Base-by-base conservation (phyloP, 176 grass and related monocot species). In the Oryza glumipatula region DNA sequence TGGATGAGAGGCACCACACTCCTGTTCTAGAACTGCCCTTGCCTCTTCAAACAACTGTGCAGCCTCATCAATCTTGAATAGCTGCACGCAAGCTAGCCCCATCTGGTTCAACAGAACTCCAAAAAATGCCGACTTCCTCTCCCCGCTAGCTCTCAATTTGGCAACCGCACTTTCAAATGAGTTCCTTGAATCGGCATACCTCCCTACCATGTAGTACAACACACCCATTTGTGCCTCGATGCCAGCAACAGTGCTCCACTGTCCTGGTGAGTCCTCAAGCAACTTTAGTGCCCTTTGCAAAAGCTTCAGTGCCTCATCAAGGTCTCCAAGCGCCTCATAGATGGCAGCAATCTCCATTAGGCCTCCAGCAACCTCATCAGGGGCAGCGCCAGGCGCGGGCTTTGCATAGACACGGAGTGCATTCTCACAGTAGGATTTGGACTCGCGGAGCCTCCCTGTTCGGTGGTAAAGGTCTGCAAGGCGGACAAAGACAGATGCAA, bases 51-150 rank as follows among this genome's bases (percentile, higher is more conserved):
- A 99, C 72, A 99, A 78, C 79, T 96, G 90, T 1, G 97, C 97
- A 26, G 97, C 97, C 35, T 99, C 97, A 39, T 99, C 91, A 63
- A 99, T 96, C 86, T 99, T 99, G 91, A 99, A 99, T 24, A 99
- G 88, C 33, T 99, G 97, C 35, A 99, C 94, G 17, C 94, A 96
- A 74, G 97, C 90, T 76, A 99, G 84, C 36, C 94, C 97, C 97
- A 99, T 96, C 81, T 99, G 97, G 61, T 99, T 99, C 71, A 99
- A 71, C 4, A 99, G 76, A 73, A 99, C 90, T 15, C 97, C 97
- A 21, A 99, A 99, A 82, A 99, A 99, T 36, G 97, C 94, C 0
- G 93, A 96, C 74, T 95, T 99, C 84, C 92, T 92, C 73, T 99
- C 92, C 49, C 91, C 94, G 23, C 88, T 92, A 21, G 94, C 78